Conservation (phyloP, 1,284 basidiomycete genomes). For the Ceratobasidium theobromae region DNA sequence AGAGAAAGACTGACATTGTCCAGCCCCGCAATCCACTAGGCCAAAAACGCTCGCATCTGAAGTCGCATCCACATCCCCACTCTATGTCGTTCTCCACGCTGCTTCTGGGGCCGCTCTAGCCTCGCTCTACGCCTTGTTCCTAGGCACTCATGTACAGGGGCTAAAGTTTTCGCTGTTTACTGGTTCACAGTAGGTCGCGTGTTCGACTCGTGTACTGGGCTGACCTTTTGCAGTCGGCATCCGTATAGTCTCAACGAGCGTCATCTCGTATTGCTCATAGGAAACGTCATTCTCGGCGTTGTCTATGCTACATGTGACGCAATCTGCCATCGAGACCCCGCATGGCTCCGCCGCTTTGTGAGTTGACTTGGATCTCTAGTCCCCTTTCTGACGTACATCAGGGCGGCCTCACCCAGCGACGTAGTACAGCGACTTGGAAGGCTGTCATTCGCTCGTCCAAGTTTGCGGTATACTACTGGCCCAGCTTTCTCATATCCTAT, state of each 20-base stretch:
- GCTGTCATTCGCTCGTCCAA: background rate
- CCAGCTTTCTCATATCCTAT: background rate
- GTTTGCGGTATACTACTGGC: constrained; percentile 7
- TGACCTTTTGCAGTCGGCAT: constrained; percentile 2
- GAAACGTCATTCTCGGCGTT: background rate
- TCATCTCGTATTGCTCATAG: background rate
- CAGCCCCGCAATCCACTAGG: background rate
- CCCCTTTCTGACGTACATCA: background rate
- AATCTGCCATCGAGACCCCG: background rate
- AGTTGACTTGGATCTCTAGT: background rate
- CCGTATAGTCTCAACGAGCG: constrained; percentile 23
- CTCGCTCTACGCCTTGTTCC: constrained; percentile 2
- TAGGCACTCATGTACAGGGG: constrained; percentile 1
- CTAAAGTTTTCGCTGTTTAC: constrained; percentile 24
- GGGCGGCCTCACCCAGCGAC: constrained; percentile 19
- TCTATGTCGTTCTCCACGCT: constrained; percentile 1
- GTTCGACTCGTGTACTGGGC: background rate
- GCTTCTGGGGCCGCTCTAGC: constrained; percentile 4
- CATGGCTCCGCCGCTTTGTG: constrained; percentile 26
- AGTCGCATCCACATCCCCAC: background rate
- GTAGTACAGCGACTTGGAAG: background rate
- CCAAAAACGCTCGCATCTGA: constrained; percentile 19
- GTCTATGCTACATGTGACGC: background rate
- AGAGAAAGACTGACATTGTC: background rate
- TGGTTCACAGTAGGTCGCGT: constrained; percentile 8